Evolutionary conservation across 2,329 filamentous ascomycete species (phyloP), one percentile per base, ranked within the genome.

Genomic region (Nothophaeocryptopus gaeumannii): DNA sequence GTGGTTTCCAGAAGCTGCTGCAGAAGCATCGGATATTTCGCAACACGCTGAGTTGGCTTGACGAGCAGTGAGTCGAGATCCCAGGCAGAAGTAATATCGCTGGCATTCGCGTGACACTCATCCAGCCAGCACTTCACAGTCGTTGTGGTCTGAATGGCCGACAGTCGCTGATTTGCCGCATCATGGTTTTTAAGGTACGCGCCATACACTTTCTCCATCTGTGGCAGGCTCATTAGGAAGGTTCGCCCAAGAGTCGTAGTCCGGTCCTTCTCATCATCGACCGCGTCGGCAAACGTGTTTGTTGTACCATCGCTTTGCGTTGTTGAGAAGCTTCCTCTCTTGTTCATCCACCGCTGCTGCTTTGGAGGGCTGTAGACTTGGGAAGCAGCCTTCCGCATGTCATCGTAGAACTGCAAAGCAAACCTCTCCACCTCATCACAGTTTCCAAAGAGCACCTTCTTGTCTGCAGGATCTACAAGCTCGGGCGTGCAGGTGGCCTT

Each of bases 51-150:
- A 68, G 95, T 91, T 1, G 93, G 93, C 70, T 99, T 99, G 65
- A 99, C 92, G 14, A 99, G 80, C n/a, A 99, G 77, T 0, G 93
- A 95, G 68, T 96, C 91, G 53, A 99, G 72, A 68, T 95, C 88
- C 93, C 93, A 99, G 0, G 93, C 92, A 20, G 85, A 83, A 0
- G 93, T 99, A 56, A 99, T 79, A 66, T 96, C 93, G 60, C 89
- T 88, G 10, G 92, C 91, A 63, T 92, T 91, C 60, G 89, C 84
- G 63, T 93, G 90, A 70, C 93, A 99, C 69, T 96, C 92, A 51
- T 86, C 86, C 41, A 97, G 77, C 93, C 93, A 99, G 43, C 95
- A 80, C 38, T 76, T 74, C 37, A 85, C 78, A 15, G 86, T 77
- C 73, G 84, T 67, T 77, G 86, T 58, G 51, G 76, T 68, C 56